Evolutionary conservation across 1,284 basidiomycete genomes (phyloP).

Genomic region (Exobasidium cylindrosporum): DNA sequence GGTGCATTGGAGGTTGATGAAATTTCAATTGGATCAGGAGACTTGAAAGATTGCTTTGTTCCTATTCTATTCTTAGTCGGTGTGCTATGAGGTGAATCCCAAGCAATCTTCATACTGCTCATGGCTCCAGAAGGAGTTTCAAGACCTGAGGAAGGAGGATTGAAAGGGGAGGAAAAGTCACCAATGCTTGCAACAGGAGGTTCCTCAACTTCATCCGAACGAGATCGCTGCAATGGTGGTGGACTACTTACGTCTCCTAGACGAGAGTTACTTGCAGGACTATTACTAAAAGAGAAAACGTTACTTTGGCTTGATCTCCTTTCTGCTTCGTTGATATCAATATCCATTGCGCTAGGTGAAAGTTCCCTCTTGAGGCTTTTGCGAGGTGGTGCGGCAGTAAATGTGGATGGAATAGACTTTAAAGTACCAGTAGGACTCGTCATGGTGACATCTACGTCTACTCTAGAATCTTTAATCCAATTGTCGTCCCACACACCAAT

Average conservation of each 20-base stretch:
- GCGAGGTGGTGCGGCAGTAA: conserved; percentile 1
- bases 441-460: background rate
- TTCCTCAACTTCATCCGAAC: conserved; percentile 18
- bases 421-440: background rate
- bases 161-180: background rate
- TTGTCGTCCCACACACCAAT: conserved; percentile 16
- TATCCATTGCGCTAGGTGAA: conserved; percentile 40
- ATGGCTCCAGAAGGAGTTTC: conserved; percentile 21
- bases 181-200: background rate
- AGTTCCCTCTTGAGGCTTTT: conserved; percentile 41
- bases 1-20: background rate
- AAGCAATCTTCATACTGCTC: conserved; percentile 23
- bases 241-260: conserved; percentile 29
- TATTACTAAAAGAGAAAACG: conserved; percentile 7
- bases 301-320: background rate
- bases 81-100: background rate
- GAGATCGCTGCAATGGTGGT: conserved; percentile 30
- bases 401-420: background rate
- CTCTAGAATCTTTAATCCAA: background rate
- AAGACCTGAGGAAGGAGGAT: conserved; percentile 1
- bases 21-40: background rate
- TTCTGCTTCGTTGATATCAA: conserved; percentile 17
- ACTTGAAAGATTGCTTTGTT: background rate
- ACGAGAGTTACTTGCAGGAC: background rate
- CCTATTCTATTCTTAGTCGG: background rate